phyloP scores from a whole-genome alignment of 179 eudicot species.

The Heliamphora pulchella region DNA sequence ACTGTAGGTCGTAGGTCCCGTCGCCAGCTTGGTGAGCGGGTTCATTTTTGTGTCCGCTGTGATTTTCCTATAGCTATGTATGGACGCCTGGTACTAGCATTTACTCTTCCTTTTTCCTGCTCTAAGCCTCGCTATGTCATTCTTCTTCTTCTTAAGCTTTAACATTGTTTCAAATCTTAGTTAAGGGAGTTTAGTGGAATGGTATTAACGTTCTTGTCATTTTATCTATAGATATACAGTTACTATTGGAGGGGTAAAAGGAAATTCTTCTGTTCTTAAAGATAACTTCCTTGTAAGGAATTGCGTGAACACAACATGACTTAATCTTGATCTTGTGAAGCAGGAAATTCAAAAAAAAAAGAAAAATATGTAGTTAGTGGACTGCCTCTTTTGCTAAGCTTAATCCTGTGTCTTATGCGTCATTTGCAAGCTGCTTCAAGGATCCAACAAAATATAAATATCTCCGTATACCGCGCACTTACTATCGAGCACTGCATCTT shows the following conservation, averaged over 20 bases:
- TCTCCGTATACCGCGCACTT: too few relatives aligned
- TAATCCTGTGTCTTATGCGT: too few relatives aligned
- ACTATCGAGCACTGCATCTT: too few relatives aligned
- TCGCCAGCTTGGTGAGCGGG: slow-evolving; percentile 86
- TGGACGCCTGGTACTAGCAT: slow-evolving; percentile 74
- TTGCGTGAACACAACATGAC: background rate
- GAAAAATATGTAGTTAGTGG: background rate
- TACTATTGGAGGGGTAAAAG: background rate
- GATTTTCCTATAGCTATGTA: slow-evolving; percentile 90
- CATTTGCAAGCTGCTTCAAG: too few relatives aligned
- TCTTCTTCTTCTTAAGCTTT: background rate
- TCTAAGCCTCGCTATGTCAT: background rate
- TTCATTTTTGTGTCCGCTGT: slow-evolving; percentile 91
- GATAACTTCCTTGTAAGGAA: too few relatives aligned
- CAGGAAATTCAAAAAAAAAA: background rate
- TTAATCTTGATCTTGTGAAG: background rate
- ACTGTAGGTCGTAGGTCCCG: slow-evolving; percentile 80
- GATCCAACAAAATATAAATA: too few relatives aligned
- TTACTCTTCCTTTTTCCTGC: background rate
- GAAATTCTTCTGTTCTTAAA: too few relatives aligned
- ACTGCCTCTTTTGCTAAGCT: too few relatives aligned
- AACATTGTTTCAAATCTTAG: background rate
- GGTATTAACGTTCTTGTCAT: background rate
- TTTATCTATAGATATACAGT: background rate
- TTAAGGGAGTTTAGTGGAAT: background rate